Conservation (phyloP, 2,329 filamentous ascomycete genomes). For the Hypoxylon sp. region DNA sequence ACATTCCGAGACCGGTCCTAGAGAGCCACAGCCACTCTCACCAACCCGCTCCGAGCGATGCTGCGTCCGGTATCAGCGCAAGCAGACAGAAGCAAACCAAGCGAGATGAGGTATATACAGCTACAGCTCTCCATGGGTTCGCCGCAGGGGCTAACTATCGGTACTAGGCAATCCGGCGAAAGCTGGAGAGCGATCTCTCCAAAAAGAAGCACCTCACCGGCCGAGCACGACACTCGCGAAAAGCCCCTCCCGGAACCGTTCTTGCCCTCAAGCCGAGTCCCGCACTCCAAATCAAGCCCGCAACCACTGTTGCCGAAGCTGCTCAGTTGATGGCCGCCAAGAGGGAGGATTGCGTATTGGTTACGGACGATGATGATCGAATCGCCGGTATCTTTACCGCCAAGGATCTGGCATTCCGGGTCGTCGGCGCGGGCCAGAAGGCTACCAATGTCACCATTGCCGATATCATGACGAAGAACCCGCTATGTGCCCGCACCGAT, state of each 20-base stretch:
- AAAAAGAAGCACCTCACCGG: slow-evolving; percentile 91
- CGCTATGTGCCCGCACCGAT: slow-evolving; percentile 94
- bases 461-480: slow-evolving; percentile 99
- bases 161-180: slow-evolving; percentile 88
- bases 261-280: slow-evolving; percentile 94
- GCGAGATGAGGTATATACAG: slow-evolving; percentile 87
- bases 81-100: slow-evolving; percentile 97
- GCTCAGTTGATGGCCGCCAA: slow-evolving; percentile 99
- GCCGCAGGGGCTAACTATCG: slow-evolving; percentile 51
- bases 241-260: slow-evolving; percentile 95
- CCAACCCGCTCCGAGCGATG: slow-evolving; percentile 66
- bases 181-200: slow-evolving; percentile 96
- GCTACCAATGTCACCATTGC: slow-evolving; percentile 91
- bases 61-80: slow-evolving; percentile 79
- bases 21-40: slow-evolving; percentile 61
- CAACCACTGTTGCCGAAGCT: slow-evolving; percentile 92
- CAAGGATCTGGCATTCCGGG: slow-evolving; percentile 97
- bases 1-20: slow-evolving; percentile 78
- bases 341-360: slow-evolving; percentile 95
- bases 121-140: slow-evolving; percentile 25
- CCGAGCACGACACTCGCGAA: slow-evolving; percentile 85
- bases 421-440: slow-evolving; percentile 91
- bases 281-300: slow-evolving; percentile 96
- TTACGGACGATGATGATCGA: slow-evolving; percentile 96
- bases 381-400: slow-evolving; percentile 99